These are phyloP conservation scores for Mycosarcoma maydis DNA, from an alignment of 1,284 basidiomycete genomes.

Conservation along the genomic window DNA sequence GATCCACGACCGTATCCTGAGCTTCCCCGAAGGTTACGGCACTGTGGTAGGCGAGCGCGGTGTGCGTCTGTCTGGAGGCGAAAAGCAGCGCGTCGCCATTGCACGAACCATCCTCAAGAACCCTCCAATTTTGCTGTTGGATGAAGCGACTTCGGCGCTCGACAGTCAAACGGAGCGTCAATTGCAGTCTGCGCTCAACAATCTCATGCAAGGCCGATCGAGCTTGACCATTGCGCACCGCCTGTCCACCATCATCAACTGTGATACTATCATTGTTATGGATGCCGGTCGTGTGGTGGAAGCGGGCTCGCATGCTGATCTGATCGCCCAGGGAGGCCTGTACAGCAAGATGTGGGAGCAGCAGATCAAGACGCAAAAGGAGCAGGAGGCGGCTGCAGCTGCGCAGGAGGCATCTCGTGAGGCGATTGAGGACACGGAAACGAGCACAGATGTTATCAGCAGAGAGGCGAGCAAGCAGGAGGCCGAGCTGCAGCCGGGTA, in stretches of 20 bases:
- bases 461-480: neutral
- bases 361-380: constrained; percentile 65
- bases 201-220: constrained; percentile 64
- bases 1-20: constrained; percentile 63
- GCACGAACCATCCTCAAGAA: constrained; percentile 86
- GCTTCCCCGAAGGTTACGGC: constrained; percentile 80
- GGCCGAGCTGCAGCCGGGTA: constrained; percentile 17
- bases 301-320: constrained; percentile 60
- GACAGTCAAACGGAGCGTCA: constrained; percentile 64
- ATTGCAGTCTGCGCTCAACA: constrained; percentile 60
- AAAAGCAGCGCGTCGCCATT: constrained; percentile 86
- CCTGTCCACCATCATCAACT: constrained; percentile 65
- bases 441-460: constrained; percentile 2
- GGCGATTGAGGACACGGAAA: constrained; percentile 4
- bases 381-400: constrained; percentile 56
- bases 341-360: constrained; percentile 63
- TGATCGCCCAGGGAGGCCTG: constrained; percentile 51
- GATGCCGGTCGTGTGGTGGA: constrained; percentile 58
- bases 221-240: constrained; percentile 66
- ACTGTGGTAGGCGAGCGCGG: constrained; percentile 85
- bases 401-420: constrained; percentile 15
- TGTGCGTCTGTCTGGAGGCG: constrained; percentile 74
- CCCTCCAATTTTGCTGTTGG: constrained; percentile 82
- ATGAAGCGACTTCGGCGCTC: constrained; percentile 77
- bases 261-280: constrained; percentile 61